These are phyloP conservation scores for Conidiobolus coronatus DNA, from an alignment of 371 early-diverging fungal species.

Conservation along the genomic window DNA sequence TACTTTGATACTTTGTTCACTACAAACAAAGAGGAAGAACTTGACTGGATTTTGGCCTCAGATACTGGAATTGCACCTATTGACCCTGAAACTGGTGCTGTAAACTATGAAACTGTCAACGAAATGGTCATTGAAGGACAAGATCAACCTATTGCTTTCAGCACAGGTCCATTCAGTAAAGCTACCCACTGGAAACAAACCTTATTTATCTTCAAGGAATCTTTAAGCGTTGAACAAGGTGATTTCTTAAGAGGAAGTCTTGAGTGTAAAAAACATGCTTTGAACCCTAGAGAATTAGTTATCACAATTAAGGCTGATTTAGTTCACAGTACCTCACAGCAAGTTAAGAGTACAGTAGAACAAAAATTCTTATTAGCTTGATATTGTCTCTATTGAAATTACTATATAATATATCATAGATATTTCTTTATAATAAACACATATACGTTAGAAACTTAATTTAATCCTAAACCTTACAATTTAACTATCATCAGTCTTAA, in stretches of 20 bases:
- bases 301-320: too few relatives aligned
- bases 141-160: constrained; percentile 22
- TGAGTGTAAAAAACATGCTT: background rate
- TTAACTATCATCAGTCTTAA: too few relatives aligned
- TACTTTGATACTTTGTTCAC: constrained; percentile 75
- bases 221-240: background rate
- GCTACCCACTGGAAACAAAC: constrained; percentile 54
- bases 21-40: constrained; percentile 21
- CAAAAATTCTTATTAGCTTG: too few relatives aligned
- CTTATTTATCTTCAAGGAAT: constrained; percentile 10
- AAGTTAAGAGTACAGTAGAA: too few relatives aligned
- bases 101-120: constrained; percentile 6
- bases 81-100: constrained; percentile 10
- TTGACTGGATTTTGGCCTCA: constrained; percentile 15
- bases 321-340: too few relatives aligned
- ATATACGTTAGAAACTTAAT: too few relatives aligned
- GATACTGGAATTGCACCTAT: constrained; percentile 11
- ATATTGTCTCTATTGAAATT: too few relatives aligned
- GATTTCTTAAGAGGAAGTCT: background rate
- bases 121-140: background rate
- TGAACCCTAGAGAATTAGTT: background rate
- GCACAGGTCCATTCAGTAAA: constrained; percentile 41
- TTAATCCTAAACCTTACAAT: too few relatives aligned
- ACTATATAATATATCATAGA: too few relatives aligned
- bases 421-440: too few relatives aligned